Percentiles rank a stretch among this genome's conserved stretches.
Conservation (phyloP, 1,139 yeast species). For the Debaryomyces coudertii region DNA sequence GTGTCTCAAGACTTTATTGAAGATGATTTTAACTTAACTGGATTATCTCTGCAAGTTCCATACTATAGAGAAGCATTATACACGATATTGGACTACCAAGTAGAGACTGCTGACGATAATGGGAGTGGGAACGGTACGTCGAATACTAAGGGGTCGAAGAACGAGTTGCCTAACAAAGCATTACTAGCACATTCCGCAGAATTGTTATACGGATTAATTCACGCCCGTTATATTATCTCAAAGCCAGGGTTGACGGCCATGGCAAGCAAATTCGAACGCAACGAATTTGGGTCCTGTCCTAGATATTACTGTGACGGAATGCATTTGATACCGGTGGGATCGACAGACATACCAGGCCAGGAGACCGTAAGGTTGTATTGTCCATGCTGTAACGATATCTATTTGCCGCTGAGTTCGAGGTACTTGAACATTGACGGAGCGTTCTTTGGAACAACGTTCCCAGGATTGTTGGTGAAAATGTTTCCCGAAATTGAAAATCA, state of each 20-base stretch:
- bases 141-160: constrained; percentile 22
- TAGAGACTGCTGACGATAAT: constrained; percentile 68
- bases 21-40: constrained; percentile 94
- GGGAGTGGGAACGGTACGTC: constrained; percentile 16
- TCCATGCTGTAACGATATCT: constrained; percentile 91
- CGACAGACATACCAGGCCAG: constrained; percentile 86
- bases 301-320: constrained; percentile 90
- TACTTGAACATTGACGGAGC: constrained; percentile 93
- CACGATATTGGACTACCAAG: constrained; percentile 75
- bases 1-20: constrained; percentile 92
- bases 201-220: constrained; percentile 87
- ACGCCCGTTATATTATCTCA: constrained; percentile 86
- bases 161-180: constrained; percentile 68
- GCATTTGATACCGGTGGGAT: constrained; percentile 89
- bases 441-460: constrained; percentile 93
- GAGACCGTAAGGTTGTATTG: constrained; percentile 92
- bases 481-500: constrained; percentile 75
- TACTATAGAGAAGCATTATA: constrained; percentile 91
- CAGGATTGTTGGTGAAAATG: constrained; percentile 87
- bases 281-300: constrained; percentile 91
- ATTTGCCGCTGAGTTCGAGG: constrained; percentile 82
- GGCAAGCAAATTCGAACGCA: constrained; percentile 93
- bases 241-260: constrained; percentile 89
- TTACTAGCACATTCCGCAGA: constrained; percentile 89
- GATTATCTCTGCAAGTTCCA: constrained; percentile 82